Evolutionary conservation across 169 alveolate species (phyloP).

Genomic region (Plasmodium gaboni): DNA sequence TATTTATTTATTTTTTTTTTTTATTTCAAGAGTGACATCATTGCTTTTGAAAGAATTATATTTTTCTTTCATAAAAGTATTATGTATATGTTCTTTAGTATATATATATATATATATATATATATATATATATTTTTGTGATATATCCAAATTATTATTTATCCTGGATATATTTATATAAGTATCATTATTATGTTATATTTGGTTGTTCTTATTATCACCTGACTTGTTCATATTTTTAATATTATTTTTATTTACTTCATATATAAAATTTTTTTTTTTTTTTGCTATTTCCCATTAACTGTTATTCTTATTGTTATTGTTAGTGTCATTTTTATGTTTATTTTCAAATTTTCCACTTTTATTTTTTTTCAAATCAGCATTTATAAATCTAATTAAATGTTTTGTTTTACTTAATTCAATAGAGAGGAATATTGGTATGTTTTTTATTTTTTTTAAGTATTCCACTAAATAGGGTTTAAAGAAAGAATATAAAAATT

Average conservation of each 20-base stretch:
- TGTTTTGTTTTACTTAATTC: constrained; percentile 58
- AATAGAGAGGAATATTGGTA: constrained; percentile 33
- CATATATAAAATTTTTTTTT: background rate
- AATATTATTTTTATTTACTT: background rate
- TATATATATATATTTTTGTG: too few relatives aligned
- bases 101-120: too few relatives aligned
- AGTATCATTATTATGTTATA: too few relatives aligned
- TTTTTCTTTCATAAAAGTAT: too few relatives aligned
- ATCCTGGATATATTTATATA: too few relatives aligned
- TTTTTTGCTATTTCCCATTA: background rate
- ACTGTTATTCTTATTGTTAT: background rate
- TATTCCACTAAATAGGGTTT: constrained; percentile 34
- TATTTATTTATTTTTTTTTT: too few relatives aligned
- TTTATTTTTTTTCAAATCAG: constrained; percentile 18
- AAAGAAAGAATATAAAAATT: constrained; percentile 49
- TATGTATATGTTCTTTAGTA: too few relatives aligned
- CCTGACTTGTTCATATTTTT: background rate
- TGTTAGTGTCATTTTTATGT: background rate
- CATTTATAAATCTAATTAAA: constrained; percentile 28
- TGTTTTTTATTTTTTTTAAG: constrained; percentile 46
- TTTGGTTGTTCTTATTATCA: too few relatives aligned
- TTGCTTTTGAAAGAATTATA: too few relatives aligned
- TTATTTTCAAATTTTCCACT: background rate
- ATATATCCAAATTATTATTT: too few relatives aligned
- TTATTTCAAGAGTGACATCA: too few relatives aligned